Evolutionary conservation across 108 stramenopile species (phyloP).

Genomic region (Stephanodiscus minutulus): DNA sequence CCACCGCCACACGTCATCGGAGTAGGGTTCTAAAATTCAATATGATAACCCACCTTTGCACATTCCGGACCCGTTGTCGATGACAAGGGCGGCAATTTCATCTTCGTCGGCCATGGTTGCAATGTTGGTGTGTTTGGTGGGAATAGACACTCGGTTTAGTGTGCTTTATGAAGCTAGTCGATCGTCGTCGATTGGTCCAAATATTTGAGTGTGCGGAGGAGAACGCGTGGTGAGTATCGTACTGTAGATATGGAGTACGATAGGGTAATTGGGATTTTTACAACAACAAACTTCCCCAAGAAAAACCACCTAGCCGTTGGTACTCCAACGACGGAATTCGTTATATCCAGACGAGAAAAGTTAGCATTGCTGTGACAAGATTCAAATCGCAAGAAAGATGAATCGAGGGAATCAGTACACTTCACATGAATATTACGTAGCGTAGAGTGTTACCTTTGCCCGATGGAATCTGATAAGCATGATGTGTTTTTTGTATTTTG

Average conservation of each 20-base stretch:
- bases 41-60: slow-evolving; percentile 79
- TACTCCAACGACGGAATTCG: too few relatives aligned
- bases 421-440: too few relatives aligned
- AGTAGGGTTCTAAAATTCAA: neutral
- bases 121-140: slow-evolving; percentile 14
- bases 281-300: too few relatives aligned
- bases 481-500: too few relatives aligned
- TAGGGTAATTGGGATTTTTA: too few relatives aligned
- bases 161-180: neutral
- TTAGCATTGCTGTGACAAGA: too few relatives aligned
- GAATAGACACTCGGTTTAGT: neutral
- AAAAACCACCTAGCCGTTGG: neutral
- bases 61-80: slow-evolving; percentile 97
- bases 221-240: neutral
- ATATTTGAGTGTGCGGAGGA: neutral
- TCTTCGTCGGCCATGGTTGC: slow-evolving; percentile 89
- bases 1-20: neutral
- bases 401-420: too few relatives aligned
- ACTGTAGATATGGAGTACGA: too few relatives aligned
- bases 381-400: too few relatives aligned
- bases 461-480: too few relatives aligned
- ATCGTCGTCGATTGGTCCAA: neutral
- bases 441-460: too few relatives aligned
- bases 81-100: slow-evolving; percentile 94
- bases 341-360: too few relatives aligned